Conservation (phyloP, 257 asterid genomes). For the Solanum rostratum region DNA sequence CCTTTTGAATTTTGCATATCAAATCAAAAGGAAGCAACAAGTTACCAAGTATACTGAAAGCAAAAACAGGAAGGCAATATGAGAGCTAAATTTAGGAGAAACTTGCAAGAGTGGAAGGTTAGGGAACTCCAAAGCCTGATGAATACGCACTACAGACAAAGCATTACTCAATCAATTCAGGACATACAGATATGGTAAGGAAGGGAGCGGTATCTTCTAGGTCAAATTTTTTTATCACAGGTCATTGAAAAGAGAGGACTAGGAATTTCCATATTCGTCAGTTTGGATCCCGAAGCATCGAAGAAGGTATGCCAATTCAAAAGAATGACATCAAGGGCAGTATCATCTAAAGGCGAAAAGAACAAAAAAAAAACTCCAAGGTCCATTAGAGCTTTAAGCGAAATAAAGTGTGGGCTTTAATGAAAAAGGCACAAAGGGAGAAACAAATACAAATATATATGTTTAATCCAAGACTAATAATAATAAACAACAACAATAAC, state of each 20-base stretch:
- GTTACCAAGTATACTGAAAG: not conserved
- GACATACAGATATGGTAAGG: not conserved
- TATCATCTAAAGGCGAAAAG: too few relatives aligned
- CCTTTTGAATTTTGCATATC: not conserved
- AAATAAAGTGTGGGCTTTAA: too few relatives aligned
- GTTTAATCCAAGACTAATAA: too few relatives aligned
- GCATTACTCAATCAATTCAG: not conserved
- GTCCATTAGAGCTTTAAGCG: too few relatives aligned
- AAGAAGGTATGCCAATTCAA: not conserved
- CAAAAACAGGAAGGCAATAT: not conserved
- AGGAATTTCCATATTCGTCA: not conserved
- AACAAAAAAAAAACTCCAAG: too few relatives aligned
- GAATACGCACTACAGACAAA: not conserved
- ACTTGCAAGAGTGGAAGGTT: not conserved
- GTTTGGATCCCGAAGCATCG: not conserved
- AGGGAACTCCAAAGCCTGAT: not conserved
- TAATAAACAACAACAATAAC: too few relatives aligned
- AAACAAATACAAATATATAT: too few relatives aligned
- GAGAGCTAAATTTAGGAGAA: not conserved
- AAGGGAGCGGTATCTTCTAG: not conserved
- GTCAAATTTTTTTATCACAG: not conserved
- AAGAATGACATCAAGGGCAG: not conserved
- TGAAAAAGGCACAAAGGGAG: too few relatives aligned
- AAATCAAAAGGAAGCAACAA: not conserved
- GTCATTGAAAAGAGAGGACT: not conserved